phyloP scores from a whole-genome alignment of 768 basidiomycete genomes.

The Tricholoma sp. region DNA sequence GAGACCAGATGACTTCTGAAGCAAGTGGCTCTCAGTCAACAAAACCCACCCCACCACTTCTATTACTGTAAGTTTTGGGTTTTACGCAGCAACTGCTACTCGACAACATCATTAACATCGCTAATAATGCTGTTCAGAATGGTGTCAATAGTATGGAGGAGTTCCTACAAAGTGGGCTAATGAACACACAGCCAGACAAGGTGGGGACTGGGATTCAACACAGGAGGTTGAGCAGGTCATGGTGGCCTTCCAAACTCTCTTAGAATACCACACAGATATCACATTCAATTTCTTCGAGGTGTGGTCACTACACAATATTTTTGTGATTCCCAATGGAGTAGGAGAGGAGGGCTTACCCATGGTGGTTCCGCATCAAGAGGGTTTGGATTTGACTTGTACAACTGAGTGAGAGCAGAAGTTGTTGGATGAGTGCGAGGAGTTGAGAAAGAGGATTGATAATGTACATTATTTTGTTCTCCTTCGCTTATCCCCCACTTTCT shows the following conservation, averaged over 20 bases:
- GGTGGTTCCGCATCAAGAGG: constrained; percentile 72
- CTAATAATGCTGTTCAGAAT: constrained; percentile 73
- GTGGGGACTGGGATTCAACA: constrained; percentile 50
- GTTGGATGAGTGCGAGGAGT: constrained; percentile 60
- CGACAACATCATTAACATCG: constrained; percentile 82
- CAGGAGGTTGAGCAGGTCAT: constrained; percentile 77
- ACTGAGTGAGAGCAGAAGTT: constrained; percentile 57
- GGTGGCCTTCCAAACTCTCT: constrained; percentile 81
- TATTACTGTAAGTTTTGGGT: constrained; percentile 71
- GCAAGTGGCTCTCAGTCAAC: background rate
- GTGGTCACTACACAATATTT: constrained; percentile 87
- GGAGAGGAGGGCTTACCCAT: constrained; percentile 49
- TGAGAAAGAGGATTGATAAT: constrained; percentile 62
- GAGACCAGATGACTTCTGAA: background rate
- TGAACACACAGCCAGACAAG: constrained; percentile 44
- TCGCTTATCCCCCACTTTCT: background rate
- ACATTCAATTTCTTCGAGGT: constrained; percentile 91
- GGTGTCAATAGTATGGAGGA: constrained; percentile 78
- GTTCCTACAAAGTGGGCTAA: constrained; percentile 73
- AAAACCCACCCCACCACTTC: constrained; percentile 34
- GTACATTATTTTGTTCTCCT: constrained; percentile 29
- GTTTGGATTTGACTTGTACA: constrained; percentile 58
- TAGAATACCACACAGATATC: constrained; percentile 84
- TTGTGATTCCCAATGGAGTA: constrained; percentile 51
- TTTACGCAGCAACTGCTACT: constrained; percentile 83